phyloP scores from a whole-genome alignment of 2,329 filamentous ascomycete genomes.

The Penicillium capsulatum region DNA sequence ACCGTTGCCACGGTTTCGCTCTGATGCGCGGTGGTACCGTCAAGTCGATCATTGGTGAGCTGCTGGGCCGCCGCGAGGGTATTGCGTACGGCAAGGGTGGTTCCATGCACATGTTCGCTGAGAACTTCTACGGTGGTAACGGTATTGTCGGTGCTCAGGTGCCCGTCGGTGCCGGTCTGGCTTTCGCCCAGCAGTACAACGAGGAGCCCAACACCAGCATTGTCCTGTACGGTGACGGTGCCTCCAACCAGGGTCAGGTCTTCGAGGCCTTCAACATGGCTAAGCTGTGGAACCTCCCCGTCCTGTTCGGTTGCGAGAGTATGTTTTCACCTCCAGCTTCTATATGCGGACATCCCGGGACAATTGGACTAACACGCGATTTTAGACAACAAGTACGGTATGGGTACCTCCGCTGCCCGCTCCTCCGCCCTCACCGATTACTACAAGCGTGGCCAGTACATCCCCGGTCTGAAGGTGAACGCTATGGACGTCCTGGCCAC shows the following conservation, averaged over 20 bases:
- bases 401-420: conserved; percentile 94
- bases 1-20: conserved; percentile 98
- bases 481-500: conserved; percentile 98
- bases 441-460: conserved; percentile 99
- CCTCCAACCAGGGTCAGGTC: conserved; percentile 98
- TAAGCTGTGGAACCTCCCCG: conserved; percentile 94
- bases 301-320: conserved; percentile 98
- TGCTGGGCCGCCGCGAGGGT: conserved; percentile 89
- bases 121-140: conserved; percentile 97
- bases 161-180: conserved; percentile 90
- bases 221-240: conserved; percentile 94
- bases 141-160: conserved; percentile 99
- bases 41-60: conserved; percentile 90
- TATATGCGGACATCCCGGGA: conserved; percentile 13
- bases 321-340: conserved; percentile 43
- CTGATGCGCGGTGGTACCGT: conserved; percentile 90
- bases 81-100: conserved; percentile 99
- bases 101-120: conserved; percentile 99
- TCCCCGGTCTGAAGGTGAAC: conserved; percentile 98
- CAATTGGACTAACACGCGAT: conserved; percentile 1
- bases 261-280: conserved; percentile 99
- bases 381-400: conserved; percentile 99
- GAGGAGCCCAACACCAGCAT: conserved; percentile 80
- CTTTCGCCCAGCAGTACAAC: conserved; percentile 94
- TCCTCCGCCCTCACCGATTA: conserved; percentile 97